phyloP scores from a whole-genome alignment of 192 early-diverging fungal genomes.

The Coemansia sp. region DNA sequence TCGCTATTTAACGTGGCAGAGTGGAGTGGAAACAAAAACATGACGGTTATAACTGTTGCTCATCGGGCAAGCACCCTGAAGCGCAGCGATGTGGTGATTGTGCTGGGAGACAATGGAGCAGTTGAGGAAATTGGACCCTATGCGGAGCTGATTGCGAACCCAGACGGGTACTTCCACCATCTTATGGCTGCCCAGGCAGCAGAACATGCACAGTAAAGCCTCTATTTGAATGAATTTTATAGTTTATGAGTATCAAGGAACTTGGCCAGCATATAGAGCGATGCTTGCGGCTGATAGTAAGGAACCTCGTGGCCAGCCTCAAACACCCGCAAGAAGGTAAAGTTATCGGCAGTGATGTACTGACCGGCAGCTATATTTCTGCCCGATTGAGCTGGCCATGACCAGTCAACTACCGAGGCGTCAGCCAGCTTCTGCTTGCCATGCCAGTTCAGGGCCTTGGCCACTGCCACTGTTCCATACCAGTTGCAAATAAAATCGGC shows the following conservation, averaged over 20 bases:
- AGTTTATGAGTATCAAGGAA: conserved; percentile 57
- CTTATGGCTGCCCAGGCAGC: conserved; percentile 52
- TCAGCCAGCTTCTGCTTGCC: conserved; percentile 27
- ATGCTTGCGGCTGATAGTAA: conserved; percentile 84
- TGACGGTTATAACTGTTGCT: conserved; percentile 71
- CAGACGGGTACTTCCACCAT: conserved; percentile 55
- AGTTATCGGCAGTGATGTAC: conserved; percentile 60
- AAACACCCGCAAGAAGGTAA: conserved; percentile 81
- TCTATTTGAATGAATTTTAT: not conserved
- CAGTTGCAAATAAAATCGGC: conserved; percentile 81
- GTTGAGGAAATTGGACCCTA: conserved; percentile 72
- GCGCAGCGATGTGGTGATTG: conserved; percentile 65
- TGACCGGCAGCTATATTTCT: conserved; percentile 51
- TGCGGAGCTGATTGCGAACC: conserved; percentile 56
- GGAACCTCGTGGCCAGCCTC: conserved; percentile 90
- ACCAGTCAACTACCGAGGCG: conserved; percentile 30
- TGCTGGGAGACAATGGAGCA: conserved; percentile 59
- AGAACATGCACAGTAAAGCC: conserved; percentile 10
- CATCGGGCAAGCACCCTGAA: conserved; percentile 80
- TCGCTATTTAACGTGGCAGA: conserved; percentile 54
- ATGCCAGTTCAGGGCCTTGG: conserved; percentile 53
- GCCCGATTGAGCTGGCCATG: conserved; percentile 39
- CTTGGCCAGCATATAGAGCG: conserved; percentile 79
- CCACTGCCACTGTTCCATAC: conserved; percentile 45
- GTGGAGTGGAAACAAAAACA: conserved; percentile 22